Conservation (phyloP, 257 asterid genomes). For the Solanum pennellii region DNA sequence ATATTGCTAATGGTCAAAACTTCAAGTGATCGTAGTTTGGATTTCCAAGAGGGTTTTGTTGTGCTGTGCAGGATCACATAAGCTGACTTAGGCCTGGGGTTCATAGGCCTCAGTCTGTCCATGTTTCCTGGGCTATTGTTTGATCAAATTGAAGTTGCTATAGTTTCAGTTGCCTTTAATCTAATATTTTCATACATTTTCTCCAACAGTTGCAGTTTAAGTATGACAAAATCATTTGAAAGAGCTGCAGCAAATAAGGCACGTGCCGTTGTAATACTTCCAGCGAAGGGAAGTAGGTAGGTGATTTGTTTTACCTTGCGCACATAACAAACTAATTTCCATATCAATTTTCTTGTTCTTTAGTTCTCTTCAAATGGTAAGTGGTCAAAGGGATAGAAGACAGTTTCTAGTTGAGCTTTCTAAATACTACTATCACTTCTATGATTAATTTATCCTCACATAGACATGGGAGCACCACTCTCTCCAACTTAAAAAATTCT, state of each 20-base stretch:
- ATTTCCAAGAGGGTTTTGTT: neutral
- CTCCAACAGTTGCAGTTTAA: constrained; percentile 79
- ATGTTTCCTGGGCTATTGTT: neutral
- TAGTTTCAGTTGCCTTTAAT: neutral
- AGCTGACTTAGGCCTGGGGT: neutral
- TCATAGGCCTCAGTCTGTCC: neutral
- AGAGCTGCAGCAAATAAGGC: constrained; percentile 96
- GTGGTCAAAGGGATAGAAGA: neutral
- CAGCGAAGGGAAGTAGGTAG: constrained; percentile 80
- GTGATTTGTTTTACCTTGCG: neutral
- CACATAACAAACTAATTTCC: neutral
- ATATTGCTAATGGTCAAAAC: neutral
- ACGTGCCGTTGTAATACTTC: constrained; percentile 86
- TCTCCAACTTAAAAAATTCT: neutral
- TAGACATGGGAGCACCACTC: neutral
- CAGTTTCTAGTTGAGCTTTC: neutral
- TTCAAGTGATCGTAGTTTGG: neutral
- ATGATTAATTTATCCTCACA: neutral
- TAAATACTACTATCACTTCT: neutral
- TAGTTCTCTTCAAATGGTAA: neutral
- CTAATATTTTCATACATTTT: constrained; percentile 16
- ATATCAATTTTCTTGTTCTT: neutral
- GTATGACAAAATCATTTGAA: constrained; percentile 84
- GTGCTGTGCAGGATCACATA: neutral
- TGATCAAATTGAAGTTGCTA: neutral